Evolutionary conservation across 805 yeast genomes (phyloP).

Genomic region (Candida ovalis): DNA sequence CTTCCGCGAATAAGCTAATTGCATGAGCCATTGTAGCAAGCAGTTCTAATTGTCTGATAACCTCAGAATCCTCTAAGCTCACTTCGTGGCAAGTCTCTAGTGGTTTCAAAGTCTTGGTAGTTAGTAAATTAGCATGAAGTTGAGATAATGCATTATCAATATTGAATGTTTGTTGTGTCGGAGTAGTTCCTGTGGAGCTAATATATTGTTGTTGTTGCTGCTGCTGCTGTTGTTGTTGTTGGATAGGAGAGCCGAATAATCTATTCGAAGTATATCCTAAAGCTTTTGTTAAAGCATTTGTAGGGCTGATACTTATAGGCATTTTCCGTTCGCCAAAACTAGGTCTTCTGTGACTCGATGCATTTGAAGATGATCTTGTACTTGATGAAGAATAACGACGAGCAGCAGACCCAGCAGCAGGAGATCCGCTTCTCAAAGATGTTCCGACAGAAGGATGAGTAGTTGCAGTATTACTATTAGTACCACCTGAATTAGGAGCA

Average conservation of each 20-base stretch:
- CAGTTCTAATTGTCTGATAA: constrained; percentile 54
- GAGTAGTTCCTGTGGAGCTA: constrained; percentile 1
- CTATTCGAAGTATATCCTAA: constrained; percentile 84
- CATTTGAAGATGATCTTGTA: constrained; percentile 46
- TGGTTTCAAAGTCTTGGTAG: constrained; percentile 22
- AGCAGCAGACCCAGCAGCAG: constrained; percentile 22
- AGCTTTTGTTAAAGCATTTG: constrained; percentile 86
- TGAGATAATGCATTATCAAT: constrained; percentile 16
- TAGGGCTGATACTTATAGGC: constrained; percentile 71
- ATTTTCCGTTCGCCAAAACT: constrained; percentile 60
- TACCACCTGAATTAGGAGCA: constrained; percentile 4
- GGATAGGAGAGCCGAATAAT: constrained; percentile 54
- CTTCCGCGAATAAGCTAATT: constrained; percentile 82
- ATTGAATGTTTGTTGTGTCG: constrained; percentile 12
- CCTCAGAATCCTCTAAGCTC: constrained; percentile 32
- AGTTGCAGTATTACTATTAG: neutral
- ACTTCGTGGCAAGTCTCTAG: constrained; percentile 22
- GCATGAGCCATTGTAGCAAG: constrained; percentile 91
- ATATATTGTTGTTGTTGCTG: constrained; percentile 10
- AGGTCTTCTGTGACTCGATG: constrained; percentile 50
- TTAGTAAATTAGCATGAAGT: constrained; percentile 12
- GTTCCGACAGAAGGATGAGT: neutral
- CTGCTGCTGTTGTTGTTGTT: constrained; percentile 10
- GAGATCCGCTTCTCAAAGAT: neutral
- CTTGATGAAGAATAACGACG: constrained; percentile 33